Percentiles rank a stretch among this genome's conserved stretches.
These are phyloP conservation scores for Microbotryum scabiosae DNA, from an alignment of 1,284 basidiomycete genomes.

Conservation along the genomic window DNA sequence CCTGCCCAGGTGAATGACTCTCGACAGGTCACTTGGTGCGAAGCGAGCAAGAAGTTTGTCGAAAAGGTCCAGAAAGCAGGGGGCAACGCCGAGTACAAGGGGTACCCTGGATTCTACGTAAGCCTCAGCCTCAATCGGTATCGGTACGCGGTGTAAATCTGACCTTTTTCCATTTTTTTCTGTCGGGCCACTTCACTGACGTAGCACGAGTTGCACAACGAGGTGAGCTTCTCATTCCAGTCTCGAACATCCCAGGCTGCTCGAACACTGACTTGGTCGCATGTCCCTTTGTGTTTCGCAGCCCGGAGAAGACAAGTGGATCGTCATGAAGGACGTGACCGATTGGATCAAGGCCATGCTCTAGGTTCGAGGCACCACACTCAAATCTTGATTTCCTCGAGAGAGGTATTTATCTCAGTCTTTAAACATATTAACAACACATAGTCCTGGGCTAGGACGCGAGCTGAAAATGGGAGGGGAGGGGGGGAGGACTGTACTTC, in stretches of 20 bases:
- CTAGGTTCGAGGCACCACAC: background rate
- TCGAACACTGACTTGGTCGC: too few species aligned
- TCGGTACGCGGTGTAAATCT: background rate
- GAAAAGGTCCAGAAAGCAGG: slow-evolving; percentile 12
- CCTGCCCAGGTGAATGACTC: background rate
- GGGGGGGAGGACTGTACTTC: too few species aligned
- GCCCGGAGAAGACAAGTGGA: slow-evolving; percentile 24
- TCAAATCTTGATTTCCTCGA: too few species aligned
- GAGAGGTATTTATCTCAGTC: too few species aligned
- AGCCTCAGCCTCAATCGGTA: background rate
- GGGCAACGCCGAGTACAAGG: slow-evolving; percentile 7
- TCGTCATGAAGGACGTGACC: slow-evolving; percentile 14
- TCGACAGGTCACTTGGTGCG: slow-evolving; percentile 8
- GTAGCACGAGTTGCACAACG: slow-evolving; percentile 33
- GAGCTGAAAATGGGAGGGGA: too few species aligned
- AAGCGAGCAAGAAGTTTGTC: slow-evolving; percentile 6
- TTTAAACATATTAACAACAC: too few species aligned
- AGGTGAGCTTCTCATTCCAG: slow-evolving; percentile 7
- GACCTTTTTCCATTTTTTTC: background rate
- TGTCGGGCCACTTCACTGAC: background rate
- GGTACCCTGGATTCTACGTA: slow-evolving; percentile 9
- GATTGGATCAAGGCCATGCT: slow-evolving; percentile 24
- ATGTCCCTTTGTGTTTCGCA: background rate
- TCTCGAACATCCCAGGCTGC: background rate
- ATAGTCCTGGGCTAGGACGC: too few species aligned